Base-by-base conservation (phyloP, 1,139 yeast genomes). In the Sugiyamaella novakii region DNA sequence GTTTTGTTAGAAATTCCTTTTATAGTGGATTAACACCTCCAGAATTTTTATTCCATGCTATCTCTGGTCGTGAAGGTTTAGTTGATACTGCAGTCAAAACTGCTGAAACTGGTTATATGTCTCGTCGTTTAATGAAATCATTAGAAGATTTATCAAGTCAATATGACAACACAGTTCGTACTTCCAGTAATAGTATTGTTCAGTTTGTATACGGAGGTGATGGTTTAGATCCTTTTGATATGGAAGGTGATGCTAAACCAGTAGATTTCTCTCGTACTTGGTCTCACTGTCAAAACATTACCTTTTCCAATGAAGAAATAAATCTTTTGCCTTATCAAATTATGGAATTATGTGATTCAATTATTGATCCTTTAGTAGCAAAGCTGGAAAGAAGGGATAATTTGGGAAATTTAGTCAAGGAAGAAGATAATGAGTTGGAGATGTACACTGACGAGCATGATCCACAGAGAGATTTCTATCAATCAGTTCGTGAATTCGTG, bases 21-120 rank as follows among this genome's bases (percentile, higher is more conserved):
- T 94, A 77, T 67, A 80, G 92, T 42, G 99, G 99, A 7, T 75
- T 94, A 58, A 79, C 92, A 4, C 98, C 99, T 3, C 96, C 98
- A 3, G 99, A 94, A 66, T 94, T 94, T 68, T 74, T 94, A 58
- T 94, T 92, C 78, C 99, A 94, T 68, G 98, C 99, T 56, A 94
- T 94, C 71, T 92, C 98, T 5, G 99, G 99, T 68, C 87, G 99
- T 77, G 99, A 94, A 77, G 99, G 99, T 69, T 76, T 94, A 69
- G 98, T 94, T 49, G 99, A 94, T 76, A 94, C 99, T 12, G 98
- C 98, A 5, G 98, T 94, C 50, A 94, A 94, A 67, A 94, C 99
- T 25, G 98, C 98, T 2, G 98, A 94, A 69, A 94, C 99, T 5
- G 99, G 99, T 67, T 94, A 94, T 70, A 94, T 92, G 95, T 92